Evolutionary conservation across 164 flowering plant genomes (phyloP).

Genomic region (Akebia trifoliata): DNA sequence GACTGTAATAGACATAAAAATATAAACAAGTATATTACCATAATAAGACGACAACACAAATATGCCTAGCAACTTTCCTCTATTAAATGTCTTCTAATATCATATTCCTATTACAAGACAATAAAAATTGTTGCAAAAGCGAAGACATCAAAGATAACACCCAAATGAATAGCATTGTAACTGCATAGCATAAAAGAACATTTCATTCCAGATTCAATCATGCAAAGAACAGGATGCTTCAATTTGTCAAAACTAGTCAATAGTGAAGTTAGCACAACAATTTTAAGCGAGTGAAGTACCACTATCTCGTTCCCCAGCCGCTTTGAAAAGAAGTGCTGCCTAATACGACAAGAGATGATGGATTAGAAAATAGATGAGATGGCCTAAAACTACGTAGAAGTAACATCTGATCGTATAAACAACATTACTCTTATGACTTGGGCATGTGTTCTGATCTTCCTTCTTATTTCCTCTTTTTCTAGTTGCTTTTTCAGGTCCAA

Average conservation of each 20-base stretch:
- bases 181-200: too few species aligned
- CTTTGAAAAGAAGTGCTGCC: constrained; percentile 91
- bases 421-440: constrained; percentile 76
- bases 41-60: too few species aligned
- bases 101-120: too few species aligned
- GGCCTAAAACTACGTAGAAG: constrained; percentile 5
- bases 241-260: neutral
- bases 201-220: too few species aligned
- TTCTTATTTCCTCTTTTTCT: constrained; percentile 56
- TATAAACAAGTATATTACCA: too few species aligned
- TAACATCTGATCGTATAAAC: neutral
- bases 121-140: too few species aligned
- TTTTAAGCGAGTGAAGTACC: constrained; percentile 40
- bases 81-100: too few species aligned
- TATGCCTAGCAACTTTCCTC: too few species aligned
- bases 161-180: too few species aligned
- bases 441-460: constrained; percentile 85
- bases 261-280: neutral
- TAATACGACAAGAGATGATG: constrained; percentile 20
- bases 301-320: constrained; percentile 40
- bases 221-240: too few species aligned
- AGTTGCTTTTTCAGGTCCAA: constrained; percentile 85
- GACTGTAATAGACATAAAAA: too few species aligned
- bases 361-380: constrained; percentile 6
- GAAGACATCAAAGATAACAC: too few species aligned